These are phyloP conservation scores for Boletellus deceptivus DNA, from an alignment of 1,284 basidiomycete species.

Conservation along the genomic window DNA sequence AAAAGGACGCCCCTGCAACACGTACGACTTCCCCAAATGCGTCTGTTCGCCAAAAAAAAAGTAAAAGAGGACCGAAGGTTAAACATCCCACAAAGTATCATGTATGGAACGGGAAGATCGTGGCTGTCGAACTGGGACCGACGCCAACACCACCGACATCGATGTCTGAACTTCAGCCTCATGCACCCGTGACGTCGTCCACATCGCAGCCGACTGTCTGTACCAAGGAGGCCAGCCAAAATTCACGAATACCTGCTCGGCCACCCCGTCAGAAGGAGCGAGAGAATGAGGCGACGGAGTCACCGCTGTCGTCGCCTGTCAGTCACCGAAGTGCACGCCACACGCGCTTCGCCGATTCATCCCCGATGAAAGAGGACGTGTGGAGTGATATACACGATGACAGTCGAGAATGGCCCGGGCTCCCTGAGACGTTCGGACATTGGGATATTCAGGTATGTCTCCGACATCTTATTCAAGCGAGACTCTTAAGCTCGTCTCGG, in stretches of 20 bases:
- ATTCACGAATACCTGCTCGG: background rate
- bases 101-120: slow-evolving; percentile 21
- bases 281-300: background rate
- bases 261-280: background rate
- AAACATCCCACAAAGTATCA: slow-evolving; percentile 9
- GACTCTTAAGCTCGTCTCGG: background rate
- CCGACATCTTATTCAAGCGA: background rate
- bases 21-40: background rate
- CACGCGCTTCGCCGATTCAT: background rate
- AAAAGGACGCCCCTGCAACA: background rate
- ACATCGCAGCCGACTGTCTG: background rate
- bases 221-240: background rate
- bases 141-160: background rate
- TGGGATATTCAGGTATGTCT: slow-evolving; percentile 28
- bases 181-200: background rate
- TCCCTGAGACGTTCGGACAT: slow-evolving; percentile 12
- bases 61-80: background rate
- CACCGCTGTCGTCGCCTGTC: background rate
- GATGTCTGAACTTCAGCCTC: background rate
- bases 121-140: background rate
- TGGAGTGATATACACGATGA: background rate
- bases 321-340: background rate
- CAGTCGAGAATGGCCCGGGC: slow-evolving; percentile 15
- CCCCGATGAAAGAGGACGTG: slow-evolving; percentile 2
- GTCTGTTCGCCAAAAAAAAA: background rate